Percentiles rank a stretch among this genome's conserved stretches.
phyloP scores from a whole-genome alignment of 2,329 filamentous ascomycete species.

The Cytospora piceae region DNA sequence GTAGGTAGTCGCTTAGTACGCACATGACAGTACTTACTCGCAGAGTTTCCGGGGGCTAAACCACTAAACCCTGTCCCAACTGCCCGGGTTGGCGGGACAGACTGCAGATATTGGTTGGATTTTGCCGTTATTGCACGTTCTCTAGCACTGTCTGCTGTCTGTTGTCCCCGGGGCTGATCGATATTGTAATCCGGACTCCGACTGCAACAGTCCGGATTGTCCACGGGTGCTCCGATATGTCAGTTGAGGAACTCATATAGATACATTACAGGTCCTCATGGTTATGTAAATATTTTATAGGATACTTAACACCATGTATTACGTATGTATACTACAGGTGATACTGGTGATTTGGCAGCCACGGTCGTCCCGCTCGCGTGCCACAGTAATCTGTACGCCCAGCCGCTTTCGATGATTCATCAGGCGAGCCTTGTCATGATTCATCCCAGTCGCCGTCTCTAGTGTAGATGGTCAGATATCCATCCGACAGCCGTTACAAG shows the following conservation, averaged over 20 bases:
- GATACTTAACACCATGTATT: background rate
- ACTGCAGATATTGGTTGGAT: background rate
- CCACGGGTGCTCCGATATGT: background rate
- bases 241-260: background rate
- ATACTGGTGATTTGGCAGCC: background rate
- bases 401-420: conserved; percentile 2
- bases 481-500: background rate
- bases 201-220: background rate
- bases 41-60: background rate
- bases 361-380: background rate
- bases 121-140: background rate
- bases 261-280: background rate
- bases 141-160: background rate
- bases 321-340: background rate
- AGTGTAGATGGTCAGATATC: background rate
- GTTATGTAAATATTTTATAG: background rate
- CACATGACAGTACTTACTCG: background rate
- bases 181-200: background rate
- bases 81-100: background rate
- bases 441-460: background rate
- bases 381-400: background rate
- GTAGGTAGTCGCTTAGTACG: no score
- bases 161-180: background rate
- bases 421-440: background rate
- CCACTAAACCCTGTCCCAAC: background rate